These are phyloP conservation scores for Syzygium oleosum DNA, from an alignment of 345 rosid species.

Conservation along the genomic window DNA sequence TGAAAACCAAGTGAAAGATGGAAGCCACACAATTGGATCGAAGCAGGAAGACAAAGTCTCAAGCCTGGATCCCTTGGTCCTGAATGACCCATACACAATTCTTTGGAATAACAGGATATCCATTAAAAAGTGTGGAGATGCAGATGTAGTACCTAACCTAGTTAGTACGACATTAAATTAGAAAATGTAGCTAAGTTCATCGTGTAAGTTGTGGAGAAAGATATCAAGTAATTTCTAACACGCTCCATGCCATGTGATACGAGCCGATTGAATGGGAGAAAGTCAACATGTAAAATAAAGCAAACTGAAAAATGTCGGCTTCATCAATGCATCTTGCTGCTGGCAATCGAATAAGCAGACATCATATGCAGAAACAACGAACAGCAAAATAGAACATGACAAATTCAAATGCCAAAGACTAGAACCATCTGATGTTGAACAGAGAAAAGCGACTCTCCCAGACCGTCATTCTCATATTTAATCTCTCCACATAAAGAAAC, in stretches of 20 bases:
- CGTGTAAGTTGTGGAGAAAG: neutral
- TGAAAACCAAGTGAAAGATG: neutral
- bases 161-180: neutral
- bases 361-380: neutral
- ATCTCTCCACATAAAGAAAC: neutral
- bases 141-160: neutral
- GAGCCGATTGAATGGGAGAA: neutral
- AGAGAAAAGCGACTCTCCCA: neutral
- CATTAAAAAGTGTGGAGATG: neutral
- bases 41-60: neutral
- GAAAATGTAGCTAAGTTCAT: neutral
- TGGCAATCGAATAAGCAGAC: neutral
- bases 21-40: neutral
- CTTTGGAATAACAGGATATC: neutral
- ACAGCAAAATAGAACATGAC: neutral
- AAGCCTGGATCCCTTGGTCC: neutral
- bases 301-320: neutral
- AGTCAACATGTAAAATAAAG: neutral
- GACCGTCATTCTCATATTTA: neutral
- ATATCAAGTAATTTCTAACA: neutral
- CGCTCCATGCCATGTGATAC: neutral
- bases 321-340: neutral
- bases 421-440: neutral
- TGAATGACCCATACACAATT: neutral
- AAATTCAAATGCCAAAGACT: neutral